Evolutionary conservation across 306 rosid genomes (phyloP).

Genomic region (Glycine soja): DNA sequence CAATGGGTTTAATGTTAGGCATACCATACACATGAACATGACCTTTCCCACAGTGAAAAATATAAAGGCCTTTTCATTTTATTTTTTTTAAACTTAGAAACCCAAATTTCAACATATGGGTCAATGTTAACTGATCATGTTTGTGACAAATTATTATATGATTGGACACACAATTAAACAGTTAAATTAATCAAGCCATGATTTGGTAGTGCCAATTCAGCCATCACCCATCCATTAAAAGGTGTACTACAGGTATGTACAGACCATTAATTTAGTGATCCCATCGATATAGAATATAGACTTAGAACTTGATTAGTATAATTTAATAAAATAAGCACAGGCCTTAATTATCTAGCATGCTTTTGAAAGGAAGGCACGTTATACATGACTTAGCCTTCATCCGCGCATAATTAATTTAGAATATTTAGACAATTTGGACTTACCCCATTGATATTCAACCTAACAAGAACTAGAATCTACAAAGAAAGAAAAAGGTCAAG

Average conservation of each 20-base stretch:
- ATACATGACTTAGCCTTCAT: neutral
- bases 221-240: neutral
- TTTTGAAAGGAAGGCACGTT: neutral
- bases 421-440: neutral
- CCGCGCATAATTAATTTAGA: neutral
- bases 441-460: neutral
- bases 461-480: neutral
- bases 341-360: neutral
- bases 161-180: neutral
- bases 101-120: neutral
- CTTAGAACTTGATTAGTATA: neutral
- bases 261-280: neutral
- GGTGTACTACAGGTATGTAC: neutral
- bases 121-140: neutral
- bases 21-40: slow-evolving; percentile 32
- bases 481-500: neutral
- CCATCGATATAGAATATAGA: neutral
- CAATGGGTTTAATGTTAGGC: slow-evolving; percentile 57
- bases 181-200: slow-evolving; percentile 2
- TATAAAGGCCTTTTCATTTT: neutral
- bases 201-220: neutral
- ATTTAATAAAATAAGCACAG: neutral
- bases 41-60: neutral
- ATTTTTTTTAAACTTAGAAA: neutral
- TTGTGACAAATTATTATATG: neutral